Percentiles rank a stretch among this genome's conserved stretches.
phyloP scores from a whole-genome alignment of 768 basidiomycete genomes.

The Trametes cinnabarina region DNA sequence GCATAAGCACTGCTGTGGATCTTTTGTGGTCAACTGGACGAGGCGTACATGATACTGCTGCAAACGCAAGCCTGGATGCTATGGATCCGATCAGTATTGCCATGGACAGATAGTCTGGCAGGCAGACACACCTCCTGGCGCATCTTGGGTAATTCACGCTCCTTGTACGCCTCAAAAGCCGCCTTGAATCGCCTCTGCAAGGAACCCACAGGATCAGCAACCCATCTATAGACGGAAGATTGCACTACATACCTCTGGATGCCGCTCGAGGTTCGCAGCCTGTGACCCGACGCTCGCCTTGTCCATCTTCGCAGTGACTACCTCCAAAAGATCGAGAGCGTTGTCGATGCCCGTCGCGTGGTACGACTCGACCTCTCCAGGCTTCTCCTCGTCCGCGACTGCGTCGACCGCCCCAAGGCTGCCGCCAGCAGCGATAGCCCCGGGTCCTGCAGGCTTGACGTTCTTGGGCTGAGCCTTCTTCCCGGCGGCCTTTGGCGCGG shows the following conservation, averaged over 20 bases:
- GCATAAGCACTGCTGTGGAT: conserved; percentile 8
- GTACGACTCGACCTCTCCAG: conserved; percentile 60
- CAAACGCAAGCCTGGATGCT: conserved; percentile 88
- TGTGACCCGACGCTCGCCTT: conserved; percentile 87
- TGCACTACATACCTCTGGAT: conserved; percentile 78
- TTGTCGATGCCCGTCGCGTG: conserved; percentile 88
- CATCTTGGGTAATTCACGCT: conserved; percentile 78
- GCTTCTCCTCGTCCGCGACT: conserved; percentile 28
- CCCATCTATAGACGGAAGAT: neutral
- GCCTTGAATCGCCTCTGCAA: conserved; percentile 86
- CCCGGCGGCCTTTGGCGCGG: conserved; percentile 58
- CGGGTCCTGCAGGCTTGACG: conserved; percentile 70
- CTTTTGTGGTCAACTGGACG: neutral
- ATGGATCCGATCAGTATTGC: neutral
- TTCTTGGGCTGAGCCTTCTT: conserved; percentile 51
- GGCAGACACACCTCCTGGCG: conserved; percentile 59
- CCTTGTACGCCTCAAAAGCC: conserved; percentile 88
- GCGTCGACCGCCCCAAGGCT: conserved; percentile 33
- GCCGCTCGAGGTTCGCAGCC: conserved; percentile 82
- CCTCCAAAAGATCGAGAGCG: conserved; percentile 82
- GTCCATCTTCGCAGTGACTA: conserved; percentile 90
- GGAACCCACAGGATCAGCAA: neutral
- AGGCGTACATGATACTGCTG: conserved; percentile 79
- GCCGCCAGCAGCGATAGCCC: conserved; percentile 78
- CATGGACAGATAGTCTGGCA: neutral